These are phyloP conservation scores for Fusarium succisae DNA, from an alignment of 2,329 filamentous ascomycete species.

Conservation along the genomic window DNA sequence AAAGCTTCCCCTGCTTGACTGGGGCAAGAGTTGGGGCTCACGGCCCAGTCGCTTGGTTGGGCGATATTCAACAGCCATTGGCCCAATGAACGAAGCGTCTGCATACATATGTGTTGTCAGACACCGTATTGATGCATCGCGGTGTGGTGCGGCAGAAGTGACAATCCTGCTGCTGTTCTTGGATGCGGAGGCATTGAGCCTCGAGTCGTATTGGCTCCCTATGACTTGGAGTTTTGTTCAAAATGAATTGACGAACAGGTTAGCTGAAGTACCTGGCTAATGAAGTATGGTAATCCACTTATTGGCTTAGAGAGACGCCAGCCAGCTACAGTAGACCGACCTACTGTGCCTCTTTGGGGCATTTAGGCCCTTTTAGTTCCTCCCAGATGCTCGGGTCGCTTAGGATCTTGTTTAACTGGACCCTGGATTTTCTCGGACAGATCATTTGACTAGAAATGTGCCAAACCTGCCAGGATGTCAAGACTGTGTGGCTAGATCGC, in stretches of 20 bases:
- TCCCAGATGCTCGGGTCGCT: conserved; percentile 52
- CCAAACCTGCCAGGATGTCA: conserved; percentile 37
- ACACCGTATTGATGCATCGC: conserved; percentile 35
- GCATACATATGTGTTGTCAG: conserved; percentile 39
- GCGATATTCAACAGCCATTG: conserved; percentile 28
- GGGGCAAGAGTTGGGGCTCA: conserved; percentile 20
- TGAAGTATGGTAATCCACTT: conserved; percentile 30
- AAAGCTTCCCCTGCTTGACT: conserved; percentile 25
- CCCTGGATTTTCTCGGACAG: conserved; percentile 43
- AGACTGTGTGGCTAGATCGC: conserved; percentile 23
- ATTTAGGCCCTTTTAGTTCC: conserved; percentile 50
- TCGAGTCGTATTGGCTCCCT: conserved; percentile 15
- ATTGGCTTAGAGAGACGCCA: conserved; percentile 35
- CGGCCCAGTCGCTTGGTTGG: conserved; percentile 38
- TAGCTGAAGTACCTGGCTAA: conserved; percentile 38
- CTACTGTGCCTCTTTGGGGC: conserved; percentile 47
- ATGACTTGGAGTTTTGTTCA: conserved; percentile 15
- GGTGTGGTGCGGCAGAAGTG: conserved; percentile 24
- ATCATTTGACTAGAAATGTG: conserved; percentile 40
- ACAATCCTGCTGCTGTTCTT: conserved; percentile 16
- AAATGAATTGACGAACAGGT: conserved; percentile 27
- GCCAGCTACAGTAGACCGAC: conserved; percentile 21
- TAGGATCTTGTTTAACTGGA: conserved; percentile 50
- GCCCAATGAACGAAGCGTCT: conserved; percentile 20
- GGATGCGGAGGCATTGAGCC: conserved; percentile 3